Evolutionary conservation across 495 filamentous ascomycete species (phyloP).

Genomic region (Aspergillus steynii): DNA sequence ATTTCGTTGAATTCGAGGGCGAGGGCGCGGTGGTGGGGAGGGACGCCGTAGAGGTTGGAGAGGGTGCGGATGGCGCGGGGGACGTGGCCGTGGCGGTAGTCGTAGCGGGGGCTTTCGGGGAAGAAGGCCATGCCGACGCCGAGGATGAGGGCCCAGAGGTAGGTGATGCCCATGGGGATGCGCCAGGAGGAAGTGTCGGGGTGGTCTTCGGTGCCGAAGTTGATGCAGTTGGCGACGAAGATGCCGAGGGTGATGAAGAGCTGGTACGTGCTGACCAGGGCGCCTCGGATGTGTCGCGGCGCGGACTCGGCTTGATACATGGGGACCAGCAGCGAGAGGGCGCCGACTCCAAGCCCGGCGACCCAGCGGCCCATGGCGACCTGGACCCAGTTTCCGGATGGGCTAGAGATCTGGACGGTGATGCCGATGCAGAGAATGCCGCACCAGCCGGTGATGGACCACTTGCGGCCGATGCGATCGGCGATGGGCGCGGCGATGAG

Average conservation of each 20-base stretch:
- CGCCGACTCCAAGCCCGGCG: constrained; percentile 67
- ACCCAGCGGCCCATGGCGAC: constrained; percentile 53
- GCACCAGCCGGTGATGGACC: constrained; percentile 52
- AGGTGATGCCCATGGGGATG: constrained; percentile 76
- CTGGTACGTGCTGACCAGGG: constrained; percentile 69
- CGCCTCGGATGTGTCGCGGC: constrained; percentile 62
- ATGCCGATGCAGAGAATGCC: constrained; percentile 62
- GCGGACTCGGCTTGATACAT: constrained; percentile 72
- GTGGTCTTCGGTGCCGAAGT: constrained; percentile 64
- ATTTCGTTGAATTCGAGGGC: constrained; percentile 65
- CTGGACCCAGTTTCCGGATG: constrained; percentile 51
- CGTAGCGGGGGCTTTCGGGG: constrained; percentile 71
- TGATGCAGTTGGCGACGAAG: constrained; percentile 75
- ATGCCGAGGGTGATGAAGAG: constrained; percentile 86
- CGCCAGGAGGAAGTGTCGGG: constrained; percentile 61
- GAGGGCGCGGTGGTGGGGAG: constrained; percentile 59
- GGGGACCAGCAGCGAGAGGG: constrained; percentile 65
- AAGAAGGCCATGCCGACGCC: constrained; percentile 66
- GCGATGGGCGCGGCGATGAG: constrained; percentile 56
- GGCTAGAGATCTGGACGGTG: constrained; percentile 64
- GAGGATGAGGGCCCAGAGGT: constrained; percentile 71
- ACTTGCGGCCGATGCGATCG: constrained; percentile 53
- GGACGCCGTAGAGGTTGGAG: constrained; percentile 66
- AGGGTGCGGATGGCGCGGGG: constrained; percentile 66
- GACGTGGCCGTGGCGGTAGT: constrained; percentile 61